These are phyloP conservation scores for Meyerozyma elateridarum DNA, from an alignment of 1,139 yeast genomes.

Conservation along the genomic window DNA sequence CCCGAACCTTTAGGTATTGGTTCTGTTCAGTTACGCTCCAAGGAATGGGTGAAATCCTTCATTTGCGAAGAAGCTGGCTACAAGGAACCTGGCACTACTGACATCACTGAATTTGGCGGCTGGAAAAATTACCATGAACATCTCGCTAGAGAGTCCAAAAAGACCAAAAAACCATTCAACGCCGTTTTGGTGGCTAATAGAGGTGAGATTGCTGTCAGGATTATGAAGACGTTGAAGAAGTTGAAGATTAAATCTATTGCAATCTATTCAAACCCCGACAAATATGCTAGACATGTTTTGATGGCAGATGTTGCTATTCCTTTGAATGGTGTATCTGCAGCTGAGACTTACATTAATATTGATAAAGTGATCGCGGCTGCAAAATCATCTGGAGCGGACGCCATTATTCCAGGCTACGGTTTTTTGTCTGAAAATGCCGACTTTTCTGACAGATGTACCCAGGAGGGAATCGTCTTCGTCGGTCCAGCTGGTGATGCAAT, in stretches of 20 bases:
- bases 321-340: slow-evolving; percentile 75
- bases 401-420: slow-evolving; percentile 96
- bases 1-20: slow-evolving; percentile 97
- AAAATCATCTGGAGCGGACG: slow-evolving; percentile 76
- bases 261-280: slow-evolving; percentile 85
- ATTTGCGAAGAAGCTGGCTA: slow-evolving; percentile 91
- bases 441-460: slow-evolving; percentile 80
- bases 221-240: slow-evolving; percentile 80
- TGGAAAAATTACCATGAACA: slow-evolving; percentile 69
- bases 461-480: slow-evolving; percentile 82
- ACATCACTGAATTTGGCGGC: slow-evolving; percentile 81
- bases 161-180: slow-evolving; percentile 58
- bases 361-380: slow-evolving; percentile 86
- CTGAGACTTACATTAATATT: slow-evolving; percentile 81
- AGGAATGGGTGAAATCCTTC: slow-evolving; percentile 85
- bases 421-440: slow-evolving; percentile 95
- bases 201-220: slow-evolving; percentile 96
- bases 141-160: slow-evolving; percentile 20
- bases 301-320: slow-evolving; percentile 80
- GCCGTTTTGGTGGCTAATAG: slow-evolving; percentile 91
- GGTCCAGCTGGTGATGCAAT: slow-evolving; percentile 96
- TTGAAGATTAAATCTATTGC: slow-evolving; percentile 77
- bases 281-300: slow-evolving; percentile 79
- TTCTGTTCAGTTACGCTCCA: slow-evolving; percentile 72
- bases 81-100: slow-evolving; percentile 61